These are phyloP conservation scores for Thymus mandschuricus DNA, from an alignment of 257 asterid species.

Conservation along the genomic window DNA sequence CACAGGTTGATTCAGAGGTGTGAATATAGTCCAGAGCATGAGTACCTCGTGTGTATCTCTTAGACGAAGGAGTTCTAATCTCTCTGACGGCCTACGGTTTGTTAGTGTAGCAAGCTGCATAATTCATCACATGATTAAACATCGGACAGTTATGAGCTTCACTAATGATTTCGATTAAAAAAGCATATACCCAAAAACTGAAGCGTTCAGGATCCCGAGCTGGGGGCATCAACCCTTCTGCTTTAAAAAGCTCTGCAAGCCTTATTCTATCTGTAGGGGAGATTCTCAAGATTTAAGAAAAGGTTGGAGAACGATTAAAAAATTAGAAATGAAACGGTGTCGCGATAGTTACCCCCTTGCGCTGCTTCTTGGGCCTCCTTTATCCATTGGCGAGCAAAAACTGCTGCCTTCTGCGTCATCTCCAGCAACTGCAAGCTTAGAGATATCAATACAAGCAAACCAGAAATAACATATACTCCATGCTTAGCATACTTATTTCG, in stretches of 20 bases:
- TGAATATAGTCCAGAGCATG: constrained; percentile 11
- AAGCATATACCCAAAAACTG: constrained; percentile 91
- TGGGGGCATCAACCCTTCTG: constrained; percentile 89
- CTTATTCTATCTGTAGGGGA: constrained; percentile 64
- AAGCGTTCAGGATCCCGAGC: constrained; percentile 81
- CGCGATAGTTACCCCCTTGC: constrained; percentile 61
- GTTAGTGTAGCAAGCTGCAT: constrained; percentile 85
- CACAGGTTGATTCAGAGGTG: neutral
- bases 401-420: constrained; percentile 66
- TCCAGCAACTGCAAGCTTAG: constrained; percentile 64
- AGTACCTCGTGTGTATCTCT: constrained; percentile 82
- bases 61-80: constrained; percentile 78
- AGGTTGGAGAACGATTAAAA: neutral
- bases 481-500: neutral
- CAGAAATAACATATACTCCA: neutral
- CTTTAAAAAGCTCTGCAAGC: constrained; percentile 82
- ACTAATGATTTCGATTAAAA: constrained; percentile 17
- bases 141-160: neutral
- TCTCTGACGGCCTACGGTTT: constrained; percentile 83
- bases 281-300: constrained; percentile 11
- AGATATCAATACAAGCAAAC: constrained; percentile 30
- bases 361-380: constrained; percentile 80
- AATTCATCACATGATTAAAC: constrained; percentile 20
- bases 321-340: neutral
- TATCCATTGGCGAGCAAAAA: constrained; percentile 74